These are phyloP conservation scores for Panus rudis DNA, from an alignment of 768 basidiomycete species.

Conservation along the genomic window DNA sequence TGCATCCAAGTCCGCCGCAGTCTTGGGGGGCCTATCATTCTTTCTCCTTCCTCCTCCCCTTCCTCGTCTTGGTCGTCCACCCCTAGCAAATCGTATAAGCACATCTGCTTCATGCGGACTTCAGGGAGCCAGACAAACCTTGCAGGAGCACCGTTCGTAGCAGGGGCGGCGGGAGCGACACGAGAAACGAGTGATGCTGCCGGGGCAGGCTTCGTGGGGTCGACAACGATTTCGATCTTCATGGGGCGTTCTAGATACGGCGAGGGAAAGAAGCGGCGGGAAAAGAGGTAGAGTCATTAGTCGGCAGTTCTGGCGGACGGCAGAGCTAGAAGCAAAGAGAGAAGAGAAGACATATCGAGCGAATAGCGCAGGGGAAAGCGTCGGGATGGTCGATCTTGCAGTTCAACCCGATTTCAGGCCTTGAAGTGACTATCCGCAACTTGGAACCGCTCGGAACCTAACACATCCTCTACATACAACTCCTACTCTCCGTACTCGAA, in stretches of 20 bases:
- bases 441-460: too few species aligned
- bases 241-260: conserved; percentile 81
- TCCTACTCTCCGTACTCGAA: too few species aligned
- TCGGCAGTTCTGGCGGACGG: conserved; percentile 27
- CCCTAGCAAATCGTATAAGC: too few species aligned
- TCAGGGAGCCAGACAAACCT: conserved; percentile 28
- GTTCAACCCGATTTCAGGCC: too few species aligned
- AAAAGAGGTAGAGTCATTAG: conserved; percentile 33
- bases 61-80: conserved; percentile 39
- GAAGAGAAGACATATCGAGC: conserved; percentile 6
- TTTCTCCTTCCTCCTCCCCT: conserved; percentile 25
- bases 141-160: conserved; percentile 20
- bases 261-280: conserved; percentile 23
- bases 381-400: too few species aligned
- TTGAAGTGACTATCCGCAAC: too few species aligned
- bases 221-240: conserved; percentile 97
- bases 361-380: background rate
- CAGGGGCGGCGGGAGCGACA: conserved; percentile 62
- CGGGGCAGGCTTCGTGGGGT: conserved; percentile 65
- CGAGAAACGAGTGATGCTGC: conserved; percentile 68
- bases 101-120: too few species aligned
- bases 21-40: conserved; percentile 64
- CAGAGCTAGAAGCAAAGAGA: conserved; percentile 14
- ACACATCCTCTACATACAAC: too few species aligned
- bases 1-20: conserved; percentile 87